Base-by-base conservation (phyloP, 2,329 filamentous ascomycete species). In the Cladophialophora bantiana region DNA sequence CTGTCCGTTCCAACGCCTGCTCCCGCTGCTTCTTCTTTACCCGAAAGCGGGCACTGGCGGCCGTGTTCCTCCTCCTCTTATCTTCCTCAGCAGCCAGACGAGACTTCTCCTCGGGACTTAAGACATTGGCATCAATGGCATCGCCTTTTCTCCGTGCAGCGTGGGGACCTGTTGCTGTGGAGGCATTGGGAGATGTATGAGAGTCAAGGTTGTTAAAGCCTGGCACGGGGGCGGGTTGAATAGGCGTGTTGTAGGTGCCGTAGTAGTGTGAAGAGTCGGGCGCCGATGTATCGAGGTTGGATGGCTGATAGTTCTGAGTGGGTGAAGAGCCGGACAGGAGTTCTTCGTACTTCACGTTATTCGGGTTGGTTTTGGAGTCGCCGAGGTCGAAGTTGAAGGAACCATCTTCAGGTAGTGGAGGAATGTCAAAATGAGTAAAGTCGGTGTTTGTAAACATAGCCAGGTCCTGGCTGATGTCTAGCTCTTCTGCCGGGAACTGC, bases 21-120 rank as follows among this genome's bases (percentile, higher is more conserved):
- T 96, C 93, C 59, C 93, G 90, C 81, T 95, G 92, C 87, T 96
- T 96, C 89, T 96, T 96, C 88, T 96, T 96, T 77, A 95, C 88
- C 67, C 93, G 90, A 85, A 96, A 96, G 58, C 93, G 90, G 18
- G 93, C 93, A 71, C 90, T 93, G 63, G 93, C 93, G 36, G 93
- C 93, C 1, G 93, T 96, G 81, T 96, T 96, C 70, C 93, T 89
- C 66, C 92, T 88, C 58, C 93, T 90, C 82, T 96, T 96, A 78
- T 96, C 93, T 79, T 96, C 93, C 78, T 96, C 93, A 26, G 92
- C 92, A 12, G 90, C 90, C 5, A 88, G 72, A 45, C 91, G 89
- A 12, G 90, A 89, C 45, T 87, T 83, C 69, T 93, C 91, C 77
- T 94, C 91, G 57, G 90, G 85, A 73, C 80, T 85, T 67, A 88